phyloP scores from a whole-genome alignment of 495 filamentous ascomycete species.

The Xylaria nigripes region DNA sequence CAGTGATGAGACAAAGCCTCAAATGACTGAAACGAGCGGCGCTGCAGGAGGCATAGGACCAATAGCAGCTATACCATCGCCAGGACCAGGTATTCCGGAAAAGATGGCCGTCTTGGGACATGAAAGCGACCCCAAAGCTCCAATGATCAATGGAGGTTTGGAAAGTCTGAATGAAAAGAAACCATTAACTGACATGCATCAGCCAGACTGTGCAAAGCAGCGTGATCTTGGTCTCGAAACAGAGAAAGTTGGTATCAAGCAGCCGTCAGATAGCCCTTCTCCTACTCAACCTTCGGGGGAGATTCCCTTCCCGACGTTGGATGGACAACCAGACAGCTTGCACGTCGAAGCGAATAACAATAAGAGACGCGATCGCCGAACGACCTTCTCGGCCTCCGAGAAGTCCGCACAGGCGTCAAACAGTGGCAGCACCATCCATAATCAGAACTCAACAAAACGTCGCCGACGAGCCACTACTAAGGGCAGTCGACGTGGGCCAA shows the following conservation, averaged over 20 bases:
- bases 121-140: conserved; percentile 29
- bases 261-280: conserved; percentile 4
- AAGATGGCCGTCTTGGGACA: conserved; percentile 8
- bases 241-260: conserved; percentile 15
- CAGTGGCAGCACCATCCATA: conserved; percentile 17
- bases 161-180: conserved; percentile 27
- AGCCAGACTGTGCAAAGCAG: conserved; percentile 7
- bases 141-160: conserved; percentile 22
- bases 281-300: neutral
- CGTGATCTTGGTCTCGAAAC: conserved; percentile 9
- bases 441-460: conserved; percentile 32
- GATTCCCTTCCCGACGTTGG: conserved; percentile 26
- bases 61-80: conserved; percentile 14
- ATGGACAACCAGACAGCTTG: conserved; percentile 13
- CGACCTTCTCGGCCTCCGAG: conserved; percentile 38
- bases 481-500: conserved; percentile 54
- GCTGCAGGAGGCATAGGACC: conserved; percentile 20
- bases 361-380: conserved; percentile 31
- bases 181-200: neutral
- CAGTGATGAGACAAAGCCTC: conserved; percentile 26
- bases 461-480: conserved; percentile 71
- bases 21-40: conserved; percentile 28
- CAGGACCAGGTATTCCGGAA: conserved; percentile 18
- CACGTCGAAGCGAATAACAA: conserved; percentile 20
- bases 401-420: conserved; percentile 29